phyloP scores from a whole-genome alignment of 768 basidiomycete genomes.

The Cystobasidium ongulense region DNA sequence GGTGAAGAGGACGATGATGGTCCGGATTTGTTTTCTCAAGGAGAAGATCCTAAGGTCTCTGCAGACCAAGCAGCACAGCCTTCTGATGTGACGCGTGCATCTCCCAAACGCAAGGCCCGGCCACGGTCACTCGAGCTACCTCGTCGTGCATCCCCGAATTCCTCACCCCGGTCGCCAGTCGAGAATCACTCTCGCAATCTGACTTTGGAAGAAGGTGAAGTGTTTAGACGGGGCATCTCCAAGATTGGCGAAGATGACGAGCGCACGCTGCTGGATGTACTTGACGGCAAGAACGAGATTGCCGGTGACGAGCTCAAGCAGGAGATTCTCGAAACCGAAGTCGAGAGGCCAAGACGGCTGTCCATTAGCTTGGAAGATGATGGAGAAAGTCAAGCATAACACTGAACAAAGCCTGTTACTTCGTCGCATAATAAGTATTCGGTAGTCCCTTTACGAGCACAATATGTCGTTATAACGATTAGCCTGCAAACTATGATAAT shows the following conservation, averaged over 20 bases:
- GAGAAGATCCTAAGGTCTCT: not conserved
- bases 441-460: too few species aligned
- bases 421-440: too few species aligned
- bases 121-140: slow-evolving; percentile 8
- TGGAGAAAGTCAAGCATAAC: not conserved
- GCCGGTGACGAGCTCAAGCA: slow-evolving; percentile 69
- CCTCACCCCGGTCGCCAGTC: slow-evolving; percentile 34
- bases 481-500: too few species aligned
- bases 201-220: slow-evolving; percentile 74
- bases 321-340: slow-evolving; percentile 37
- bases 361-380: not conserved
- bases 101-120: not conserved
- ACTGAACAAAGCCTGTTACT: not conserved
- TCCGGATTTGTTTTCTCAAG: not conserved
- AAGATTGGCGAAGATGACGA: slow-evolving; percentile 47
- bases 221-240: slow-evolving; percentile 81
- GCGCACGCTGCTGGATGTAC: slow-evolving; percentile 55
- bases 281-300: slow-evolving; percentile 68
- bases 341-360: slow-evolving; percentile 17
- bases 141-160: not conserved
- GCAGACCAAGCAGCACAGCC: not conserved
- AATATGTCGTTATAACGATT: too few species aligned
- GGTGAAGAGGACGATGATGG: not conserved
- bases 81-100: not conserved
- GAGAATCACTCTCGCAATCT: slow-evolving; percentile 31